Base-by-base conservation (phyloP, 2,329 filamentous ascomycete species). In the Coniochaeta pulveracea region DNA sequence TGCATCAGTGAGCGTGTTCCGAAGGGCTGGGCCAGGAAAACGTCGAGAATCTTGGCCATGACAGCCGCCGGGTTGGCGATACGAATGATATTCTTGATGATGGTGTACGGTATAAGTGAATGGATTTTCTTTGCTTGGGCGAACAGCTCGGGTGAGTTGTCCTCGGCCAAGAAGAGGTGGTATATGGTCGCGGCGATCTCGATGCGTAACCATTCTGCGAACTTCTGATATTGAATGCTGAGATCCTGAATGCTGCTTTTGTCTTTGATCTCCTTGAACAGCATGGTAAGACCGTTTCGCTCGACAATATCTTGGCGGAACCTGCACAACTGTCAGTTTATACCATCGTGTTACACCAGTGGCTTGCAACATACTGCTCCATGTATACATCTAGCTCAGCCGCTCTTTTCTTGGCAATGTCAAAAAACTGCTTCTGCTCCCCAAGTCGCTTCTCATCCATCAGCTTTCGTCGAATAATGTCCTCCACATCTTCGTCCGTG, bases 151-250 rank as follows among this genome's bases (percentile, higher is more conserved):
- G 91, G 88, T 0, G 89, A 95, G 56, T 98, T 98, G 59, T 98
- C 91, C 55, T 98, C 91, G 5, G 91, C 91, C 27, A 98, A 69
- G 66, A 98, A 98, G 21, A 98, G 66, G 55, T 98, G 91, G 52
- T 98, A 98, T 38, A 96, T 76, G 15, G 91, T 95, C 25, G 91
- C 91, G 16, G 91, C 91, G 31, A 98, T 80, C 60, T 98, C 91
- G 49, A 98, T 98, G 24, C 91, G 80, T 33, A 96, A 64, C 91
- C 91, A 98, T 56, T 98, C 91, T 12, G 89, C 89, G 52, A 98
- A 96, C 54, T 96, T 98, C 50, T 91, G 84, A 55, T 96, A 96
- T 54, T 96, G 88, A 9, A 93, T 80, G 49, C 85, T 93, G 34
- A 98, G 69, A 45, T 95, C 85, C 42, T 76, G 72, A 34, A 98